Evolutionary conservation across 1,284 basidiomycete species (phyloP), one percentile per base, ranked within the genome.

Genomic region (Ustilago crameri): DNA sequence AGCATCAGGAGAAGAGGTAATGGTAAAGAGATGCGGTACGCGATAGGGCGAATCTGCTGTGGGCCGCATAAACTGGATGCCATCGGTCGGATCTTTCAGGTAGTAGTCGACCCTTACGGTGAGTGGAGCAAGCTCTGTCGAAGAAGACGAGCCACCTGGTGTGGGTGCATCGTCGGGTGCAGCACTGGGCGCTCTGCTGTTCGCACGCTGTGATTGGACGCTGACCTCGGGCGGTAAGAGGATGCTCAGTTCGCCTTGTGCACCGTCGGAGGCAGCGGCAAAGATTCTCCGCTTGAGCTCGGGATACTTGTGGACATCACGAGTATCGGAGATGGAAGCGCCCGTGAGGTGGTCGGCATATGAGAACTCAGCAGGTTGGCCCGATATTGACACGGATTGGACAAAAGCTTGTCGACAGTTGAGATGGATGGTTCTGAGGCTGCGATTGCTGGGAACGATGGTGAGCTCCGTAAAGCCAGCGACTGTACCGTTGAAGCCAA

Each of bases 271-370:
- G 42, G 93, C 87, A 0, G 94, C 92, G 0, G 93, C 89, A 85
- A 93, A 98, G 30, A 96, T 84, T 85, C 91, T 92, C 53, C 95
- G 89, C 87, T 97, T 98, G 66, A 96, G 87, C 82, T 97, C 95
- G 8, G 93, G 92, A 84, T 97, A 94, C 41, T 89, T 88, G 78
- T 94, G 92, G 58, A 92, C 91, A 79, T 97, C 93, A n/a, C 55
- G 56, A 0, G 73, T 63, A n/a, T 83, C 75, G 5, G 91, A 86
- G 61, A 92, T 90, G 24, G 84, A 88, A 70, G 93, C 87, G 56
- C 88, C 89, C 23, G 89, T 86, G 26, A 93, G 86, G 2, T 92
- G 90, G 82, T 95, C 90, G 77, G 89, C 85, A 79, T 92, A 89
- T 5, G 88, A 86, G 80, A 91, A 93, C 66, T 92, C 90, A 27